A percentile compares a stretch with the other conserved stretches of the same genome.
phyloP scores from a whole-genome alignment of 2,329 filamentous ascomycete species.

The Tympanopsis confertula region DNA sequence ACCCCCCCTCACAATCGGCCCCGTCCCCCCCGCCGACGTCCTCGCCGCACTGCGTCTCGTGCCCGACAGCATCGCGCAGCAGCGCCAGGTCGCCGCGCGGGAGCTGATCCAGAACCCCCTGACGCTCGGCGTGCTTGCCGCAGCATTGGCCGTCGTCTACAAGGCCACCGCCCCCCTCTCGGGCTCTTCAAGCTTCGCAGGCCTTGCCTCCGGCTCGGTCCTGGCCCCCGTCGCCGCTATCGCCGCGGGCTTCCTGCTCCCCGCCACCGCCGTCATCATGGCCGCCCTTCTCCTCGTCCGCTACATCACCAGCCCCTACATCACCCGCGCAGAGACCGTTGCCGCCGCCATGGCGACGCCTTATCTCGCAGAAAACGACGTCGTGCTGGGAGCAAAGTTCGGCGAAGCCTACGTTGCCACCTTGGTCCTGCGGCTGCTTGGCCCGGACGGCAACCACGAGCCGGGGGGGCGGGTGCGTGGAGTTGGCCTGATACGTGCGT shows the following conservation, averaged over 20 bases:
- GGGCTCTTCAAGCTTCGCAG: too few species aligned
- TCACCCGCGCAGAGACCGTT: slow-evolving; percentile 42
- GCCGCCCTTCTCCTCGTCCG: slow-evolving; percentile 49
- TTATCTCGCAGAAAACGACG: slow-evolving; percentile 33
- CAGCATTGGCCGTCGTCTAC: slow-evolving; percentile 9
- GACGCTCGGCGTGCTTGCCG: slow-evolving; percentile 28
- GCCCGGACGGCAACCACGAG: too few species aligned
- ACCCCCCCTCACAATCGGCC: background rate
- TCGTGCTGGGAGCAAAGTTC: slow-evolving; percentile 54
- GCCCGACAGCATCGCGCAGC: slow-evolving; percentile 72
- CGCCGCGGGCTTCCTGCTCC: slow-evolving; percentile 42
- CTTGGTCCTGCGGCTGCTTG: slow-evolving; percentile 36
- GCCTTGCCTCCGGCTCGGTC: too few species aligned
- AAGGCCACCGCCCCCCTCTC: slow-evolving; percentile 28
- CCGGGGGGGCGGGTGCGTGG: too few species aligned
- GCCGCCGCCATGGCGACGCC: background rate
- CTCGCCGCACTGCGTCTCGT: slow-evolving; percentile 53
- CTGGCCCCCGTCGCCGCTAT: slow-evolving; percentile 34
- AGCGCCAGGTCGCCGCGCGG: slow-evolving; percentile 56
- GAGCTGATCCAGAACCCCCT: slow-evolving; percentile 53
- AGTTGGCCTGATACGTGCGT: slow-evolving; percentile 61
- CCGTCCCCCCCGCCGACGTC: background rate
- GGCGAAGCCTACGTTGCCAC: slow-evolving; percentile 61
- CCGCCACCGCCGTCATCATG: slow-evolving; percentile 43
- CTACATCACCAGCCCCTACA: slow-evolving; percentile 48